Conservation (phyloP, 2,329 filamentous ascomycete genomes). For the Stylonectria norvegica region DNA sequence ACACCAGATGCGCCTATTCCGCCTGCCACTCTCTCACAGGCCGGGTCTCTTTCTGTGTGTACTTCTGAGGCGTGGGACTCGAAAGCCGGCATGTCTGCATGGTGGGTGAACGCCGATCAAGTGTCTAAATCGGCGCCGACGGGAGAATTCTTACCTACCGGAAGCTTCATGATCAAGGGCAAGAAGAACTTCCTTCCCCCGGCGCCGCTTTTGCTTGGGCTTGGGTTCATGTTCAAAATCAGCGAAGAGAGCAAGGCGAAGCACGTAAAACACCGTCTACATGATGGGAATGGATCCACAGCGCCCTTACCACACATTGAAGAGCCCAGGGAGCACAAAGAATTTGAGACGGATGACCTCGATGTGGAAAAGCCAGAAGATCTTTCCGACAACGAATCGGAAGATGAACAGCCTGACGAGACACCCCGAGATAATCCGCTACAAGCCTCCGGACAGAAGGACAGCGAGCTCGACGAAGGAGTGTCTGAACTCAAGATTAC, state of each 20-base stretch:
- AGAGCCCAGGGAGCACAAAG: slow-evolving; percentile 22
- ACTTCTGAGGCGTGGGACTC: slow-evolving; percentile 92
- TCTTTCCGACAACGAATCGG: slow-evolving; percentile 30
- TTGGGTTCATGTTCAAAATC: slow-evolving; percentile 83
- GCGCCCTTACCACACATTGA: slow-evolving; percentile 19
- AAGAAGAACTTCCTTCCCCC: slow-evolving; percentile 91
- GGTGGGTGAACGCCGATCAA: slow-evolving; percentile 90
- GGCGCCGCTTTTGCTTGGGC: slow-evolving; percentile 80
- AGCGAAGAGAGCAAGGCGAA: slow-evolving; percentile 81
- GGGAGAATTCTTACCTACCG: slow-evolving; percentile 75
- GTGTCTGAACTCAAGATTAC: slow-evolving; percentile 23
- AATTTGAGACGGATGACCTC: slow-evolving; percentile 18
- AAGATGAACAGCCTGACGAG: slow-evolving; percentile 30
- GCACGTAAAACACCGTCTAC: slow-evolving; percentile 65
- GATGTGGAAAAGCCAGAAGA: slow-evolving; percentile 29
- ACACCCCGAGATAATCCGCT: slow-evolving; percentile 37
- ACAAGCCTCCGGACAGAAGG: slow-evolving; percentile 29
- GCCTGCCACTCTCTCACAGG: slow-evolving; percentile 86
- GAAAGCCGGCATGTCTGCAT: slow-evolving; percentile 92
- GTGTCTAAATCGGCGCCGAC: slow-evolving; percentile 79
- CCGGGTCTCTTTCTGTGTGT: slow-evolving; percentile 78
- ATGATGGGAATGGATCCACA: slow-evolving; percentile 28
- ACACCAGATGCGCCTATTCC: slow-evolving; percentile 83
- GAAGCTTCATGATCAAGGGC: slow-evolving; percentile 76
- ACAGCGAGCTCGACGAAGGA: slow-evolving; percentile 24